Conservation (phyloP, 2,329 filamentous ascomycete species). For the Aspergillus piperis region DNA sequence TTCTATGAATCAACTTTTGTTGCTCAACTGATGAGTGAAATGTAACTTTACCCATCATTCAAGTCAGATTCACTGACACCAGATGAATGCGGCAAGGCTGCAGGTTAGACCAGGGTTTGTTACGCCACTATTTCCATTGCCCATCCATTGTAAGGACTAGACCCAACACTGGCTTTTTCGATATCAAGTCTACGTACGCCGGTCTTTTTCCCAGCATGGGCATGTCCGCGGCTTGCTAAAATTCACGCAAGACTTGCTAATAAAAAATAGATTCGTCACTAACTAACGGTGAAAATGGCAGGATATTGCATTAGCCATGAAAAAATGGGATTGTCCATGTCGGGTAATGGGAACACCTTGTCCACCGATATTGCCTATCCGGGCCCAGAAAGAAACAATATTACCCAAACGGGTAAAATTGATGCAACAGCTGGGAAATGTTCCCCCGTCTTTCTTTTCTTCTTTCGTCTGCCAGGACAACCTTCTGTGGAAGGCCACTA, state of each 20-base stretch:
- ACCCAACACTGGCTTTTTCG: conserved; percentile 1
- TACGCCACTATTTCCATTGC: conserved; percentile 15
- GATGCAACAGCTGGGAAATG: neutral
- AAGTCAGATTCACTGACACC: conserved; percentile 7
- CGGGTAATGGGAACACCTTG: neutral
- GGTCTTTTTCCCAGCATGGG: neutral
- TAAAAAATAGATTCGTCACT: neutral
- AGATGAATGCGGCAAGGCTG: conserved; percentile 17
- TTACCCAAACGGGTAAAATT: conserved; percentile 4
- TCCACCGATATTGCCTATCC: too few species aligned
- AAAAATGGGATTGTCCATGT: neutral
- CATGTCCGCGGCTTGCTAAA: neutral
- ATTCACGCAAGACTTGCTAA: neutral
- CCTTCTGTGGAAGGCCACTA: neutral
- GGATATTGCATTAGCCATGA: neutral
- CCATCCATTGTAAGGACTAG: neutral
- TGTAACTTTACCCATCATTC: too few species aligned
- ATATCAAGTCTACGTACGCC: conserved; percentile 4
- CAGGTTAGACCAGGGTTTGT: conserved; percentile 18
- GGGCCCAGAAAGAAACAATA: neutral
- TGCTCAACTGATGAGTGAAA: too few species aligned
- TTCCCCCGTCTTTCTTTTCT: neutral
- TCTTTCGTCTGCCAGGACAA: neutral
- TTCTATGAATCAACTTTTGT: neutral
- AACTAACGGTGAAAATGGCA: neutral